These are phyloP conservation scores for Corymbia maculata DNA, from an alignment of 345 rosid genomes.

Conservation along the genomic window DNA sequence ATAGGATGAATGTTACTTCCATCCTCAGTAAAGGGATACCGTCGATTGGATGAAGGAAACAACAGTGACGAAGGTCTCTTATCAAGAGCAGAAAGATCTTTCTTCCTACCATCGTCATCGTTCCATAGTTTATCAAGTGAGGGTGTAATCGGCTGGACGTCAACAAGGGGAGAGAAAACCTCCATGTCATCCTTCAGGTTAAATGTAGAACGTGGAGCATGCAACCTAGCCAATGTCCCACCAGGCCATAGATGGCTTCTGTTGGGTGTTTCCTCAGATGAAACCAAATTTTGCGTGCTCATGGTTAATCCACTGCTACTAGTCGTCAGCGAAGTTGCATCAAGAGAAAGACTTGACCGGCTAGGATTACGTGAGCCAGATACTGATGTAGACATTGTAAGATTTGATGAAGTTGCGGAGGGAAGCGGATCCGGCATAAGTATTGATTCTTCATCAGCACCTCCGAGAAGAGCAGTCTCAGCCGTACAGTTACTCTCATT, in stretches of 20 bases:
- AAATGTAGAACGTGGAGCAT: conserved; percentile 56
- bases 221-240: conserved; percentile 61
- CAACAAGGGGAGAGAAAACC: conserved; percentile 85
- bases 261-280: conserved; percentile 61
- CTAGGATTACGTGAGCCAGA: conserved; percentile 35
- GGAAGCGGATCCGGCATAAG: conserved; percentile 98
- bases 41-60: conserved; percentile 63
- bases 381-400: conserved; percentile 36
- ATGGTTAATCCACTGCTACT: conserved; percentile 21
- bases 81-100: conserved; percentile 39
- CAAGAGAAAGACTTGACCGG: conserved; percentile 25
- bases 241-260: conserved; percentile 56
- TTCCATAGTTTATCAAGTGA: conserved; percentile 77
- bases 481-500: conserved; percentile 70
- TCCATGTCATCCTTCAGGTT: conserved; percentile 90
- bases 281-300: conserved; percentile 26
- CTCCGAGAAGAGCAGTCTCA: conserved; percentile 93
- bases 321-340: conserved; percentile 20
- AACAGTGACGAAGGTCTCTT: conserved; percentile 56
- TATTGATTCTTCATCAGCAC: conserved; percentile 74
- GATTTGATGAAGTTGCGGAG: conserved; percentile 45
- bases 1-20: conserved; percentile 51
- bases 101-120: conserved; percentile 45
- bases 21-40: conserved; percentile 59
- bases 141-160: conserved; percentile 69